A percentile compares a stretch with the other conserved stretches of the same genome.
phyloP scores from a whole-genome alignment of 331 rosid species.

The Rosa hybrid region DNA sequence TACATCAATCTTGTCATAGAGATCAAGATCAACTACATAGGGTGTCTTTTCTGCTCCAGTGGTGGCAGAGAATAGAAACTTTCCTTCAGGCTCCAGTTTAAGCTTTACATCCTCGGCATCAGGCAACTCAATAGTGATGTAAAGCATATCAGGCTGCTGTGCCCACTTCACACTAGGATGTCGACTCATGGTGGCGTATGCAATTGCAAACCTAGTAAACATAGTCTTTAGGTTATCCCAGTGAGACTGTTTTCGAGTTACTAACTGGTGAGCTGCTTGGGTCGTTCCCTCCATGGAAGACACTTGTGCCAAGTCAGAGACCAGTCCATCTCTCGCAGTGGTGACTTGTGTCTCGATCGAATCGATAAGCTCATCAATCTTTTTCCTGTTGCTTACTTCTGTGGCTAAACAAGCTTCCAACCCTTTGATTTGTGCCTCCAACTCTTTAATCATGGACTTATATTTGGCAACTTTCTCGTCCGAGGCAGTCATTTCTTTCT shows the following conservation, averaged over 20 bases:
- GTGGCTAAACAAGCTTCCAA: neutral
- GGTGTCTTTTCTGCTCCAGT: slow-evolving; percentile 35
- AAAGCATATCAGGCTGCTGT: slow-evolving; percentile 28
- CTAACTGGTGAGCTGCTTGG: neutral
- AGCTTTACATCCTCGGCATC: slow-evolving; percentile 70
- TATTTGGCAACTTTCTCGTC: neutral
- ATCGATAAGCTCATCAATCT: neutral
- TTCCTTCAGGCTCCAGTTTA: slow-evolving; percentile 22
- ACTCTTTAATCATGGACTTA: neutral
- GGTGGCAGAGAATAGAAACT: slow-evolving; percentile 59
- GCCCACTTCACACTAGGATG: slow-evolving; percentile 32
- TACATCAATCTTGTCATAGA: slow-evolving; percentile 57
- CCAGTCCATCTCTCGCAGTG: neutral
- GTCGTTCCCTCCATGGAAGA: neutral
- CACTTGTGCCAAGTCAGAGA: neutral
- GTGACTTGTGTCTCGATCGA: neutral
- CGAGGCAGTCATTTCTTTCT: neutral
- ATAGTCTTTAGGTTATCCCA: neutral
- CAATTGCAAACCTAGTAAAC: neutral
- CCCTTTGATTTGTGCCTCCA: too few species aligned
- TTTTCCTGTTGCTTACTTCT: neutral
- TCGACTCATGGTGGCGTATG: slow-evolving; percentile 10
- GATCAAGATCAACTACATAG: slow-evolving; percentile 59
- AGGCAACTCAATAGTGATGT: slow-evolving; percentile 58
- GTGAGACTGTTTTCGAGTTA: neutral